Evolutionary conservation across 1,284 basidiomycete genomes (phyloP), one percentile per base, ranked within the genome.

Genomic region (Agaricales sp.): DNA sequence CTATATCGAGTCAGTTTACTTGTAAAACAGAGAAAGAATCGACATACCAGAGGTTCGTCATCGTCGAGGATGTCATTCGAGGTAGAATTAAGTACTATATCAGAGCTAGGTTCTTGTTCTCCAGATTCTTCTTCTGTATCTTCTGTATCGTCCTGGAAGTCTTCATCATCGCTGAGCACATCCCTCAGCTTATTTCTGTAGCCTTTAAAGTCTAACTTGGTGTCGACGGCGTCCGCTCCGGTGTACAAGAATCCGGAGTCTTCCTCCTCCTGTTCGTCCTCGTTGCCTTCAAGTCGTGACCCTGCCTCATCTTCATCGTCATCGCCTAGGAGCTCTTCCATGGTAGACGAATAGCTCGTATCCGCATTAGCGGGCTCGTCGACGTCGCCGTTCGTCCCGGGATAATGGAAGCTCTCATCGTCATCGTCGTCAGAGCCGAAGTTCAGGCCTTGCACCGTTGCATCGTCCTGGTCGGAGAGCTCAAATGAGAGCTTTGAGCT

Each of bases 141-240:
- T 50, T 78, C 76, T 22, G 76, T 74, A 50, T 75, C 74, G 50
- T 75, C 68, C 21, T 85, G 82, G 41, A 73, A 67, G 48, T 81
- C 78, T 57, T 23, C 24, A 24, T 23, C 44, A 8, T 45, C 44
- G 18, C 44, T 22, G 8, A 94, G 71, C 53, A 91, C 77, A 58
- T 92, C 78, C 51, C 80, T 67, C 59, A 92, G 64, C 63, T 83
- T 74, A 61, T 88, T 72, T 45, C 72, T 68, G 64, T 92, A 82
- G 57, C 67, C 69, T 25, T 59, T 11, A 67, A 63, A 2, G 64
- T 59, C 30, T 25, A 46, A 24, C 44, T 22, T 45, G 11, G 58
- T 52, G 51, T 71, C 62, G 18, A 62, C 66, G 1, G 81, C 74
- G 58, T 90, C 87, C 24, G 78, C 67, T 14, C 86, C 87, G 19